Evolutionary conservation across 1,139 yeast genomes (phyloP).

Genomic region (Hanseniaspora gamundiae): DNA sequence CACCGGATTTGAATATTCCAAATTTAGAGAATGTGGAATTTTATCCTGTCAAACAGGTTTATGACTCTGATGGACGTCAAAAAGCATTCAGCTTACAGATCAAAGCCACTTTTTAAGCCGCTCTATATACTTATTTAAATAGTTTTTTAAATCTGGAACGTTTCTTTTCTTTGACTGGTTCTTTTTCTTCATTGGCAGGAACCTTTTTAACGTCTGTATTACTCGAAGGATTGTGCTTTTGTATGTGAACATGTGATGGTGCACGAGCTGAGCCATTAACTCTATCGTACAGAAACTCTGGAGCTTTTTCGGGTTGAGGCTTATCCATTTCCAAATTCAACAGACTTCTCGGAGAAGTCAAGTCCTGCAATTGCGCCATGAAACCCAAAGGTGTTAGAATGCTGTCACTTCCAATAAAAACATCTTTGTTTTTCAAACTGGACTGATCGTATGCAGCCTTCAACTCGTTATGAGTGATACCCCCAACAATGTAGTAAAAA

Average conservation of each 20-base stretch:
- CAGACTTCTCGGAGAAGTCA: slow-evolving; percentile 22
- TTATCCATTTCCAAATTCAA: slow-evolving; percentile 23
- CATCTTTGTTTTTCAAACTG: slow-evolving; percentile 49
- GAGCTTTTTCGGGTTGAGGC: slow-evolving; percentile 19
- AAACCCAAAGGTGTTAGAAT: slow-evolving; percentile 51
- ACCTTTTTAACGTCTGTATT: slow-evolving; percentile 8
- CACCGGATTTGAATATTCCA: too few species aligned
- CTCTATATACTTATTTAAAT: slow-evolving; percentile 3
- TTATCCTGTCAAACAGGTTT: slow-evolving; percentile 19
- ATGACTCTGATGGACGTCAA: slow-evolving; percentile 14
- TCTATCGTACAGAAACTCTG: slow-evolving; percentile 21
- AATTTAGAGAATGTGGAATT: slow-evolving; percentile 14
- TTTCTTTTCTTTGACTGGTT: slow-evolving; percentile 18
- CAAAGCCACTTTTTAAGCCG: slow-evolving; percentile 1
- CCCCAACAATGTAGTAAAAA: slow-evolving; percentile 80
- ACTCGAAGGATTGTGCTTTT: slow-evolving; percentile 3
- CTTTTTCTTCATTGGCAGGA: slow-evolving; percentile 6
- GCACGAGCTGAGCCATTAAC: slow-evolving; percentile 6
- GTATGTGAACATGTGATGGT: slow-evolving; percentile 12
- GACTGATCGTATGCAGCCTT: slow-evolving; percentile 68
- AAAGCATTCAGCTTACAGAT: slow-evolving; percentile 15
- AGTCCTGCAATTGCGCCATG: slow-evolving; percentile 31
- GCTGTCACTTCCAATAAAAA: slow-evolving; percentile 76
- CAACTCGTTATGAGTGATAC: slow-evolving; percentile 73
- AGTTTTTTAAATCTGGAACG: slow-evolving; percentile 20